Evolutionary conservation across 305 asterid genomes (phyloP), one percentile per base, ranked within the genome.

Genomic region (Nicotiana rustica): DNA sequence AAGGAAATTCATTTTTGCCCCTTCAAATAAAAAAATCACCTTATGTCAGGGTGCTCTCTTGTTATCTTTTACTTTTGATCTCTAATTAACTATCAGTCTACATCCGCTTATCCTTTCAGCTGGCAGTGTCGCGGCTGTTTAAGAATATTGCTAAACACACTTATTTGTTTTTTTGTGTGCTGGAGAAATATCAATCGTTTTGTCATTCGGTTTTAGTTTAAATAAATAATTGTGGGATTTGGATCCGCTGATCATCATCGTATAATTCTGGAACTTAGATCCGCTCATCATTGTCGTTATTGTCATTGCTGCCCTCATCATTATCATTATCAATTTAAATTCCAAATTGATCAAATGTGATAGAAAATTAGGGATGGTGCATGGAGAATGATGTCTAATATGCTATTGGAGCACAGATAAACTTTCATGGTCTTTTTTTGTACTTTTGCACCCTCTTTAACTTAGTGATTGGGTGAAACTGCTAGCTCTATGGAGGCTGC

Each of bases 401-500:
- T 9, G 21, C 80, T 75, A 29, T 29, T 75, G 29, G 65, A 75
- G 29, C 35, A 49, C 31, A 49, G 9, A 73, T 21, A 3, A 73
- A 73, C 41, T 25, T 73, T 4, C 62, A 59, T 68, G 18, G 64
- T 67, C 55, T 44, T 78, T 61, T 62, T 82, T 3, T 35, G 33
- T 82, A 60, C 64, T 82, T 71, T 19, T 65, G 79, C 64, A 52
- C 62, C 41, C 41, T 73, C 8, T 73, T 21, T 73, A 49, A 49
- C 62, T 47, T 47, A 6, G 59, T 47, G 57, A 73, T 6, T 49
- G 62, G 10, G 62, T 44, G 19, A 8, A 73, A 73, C 41, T 15
- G 21, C 25, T 73, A 19, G 41, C 79, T 73, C 49, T 21, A 57
- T 73, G 79, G 41, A 29, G 62, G 78, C 33, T 44, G 78, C 49